Evolutionary conservation across 1,139 yeast species (phyloP).

Genomic region (Pichia sp.): DNA sequence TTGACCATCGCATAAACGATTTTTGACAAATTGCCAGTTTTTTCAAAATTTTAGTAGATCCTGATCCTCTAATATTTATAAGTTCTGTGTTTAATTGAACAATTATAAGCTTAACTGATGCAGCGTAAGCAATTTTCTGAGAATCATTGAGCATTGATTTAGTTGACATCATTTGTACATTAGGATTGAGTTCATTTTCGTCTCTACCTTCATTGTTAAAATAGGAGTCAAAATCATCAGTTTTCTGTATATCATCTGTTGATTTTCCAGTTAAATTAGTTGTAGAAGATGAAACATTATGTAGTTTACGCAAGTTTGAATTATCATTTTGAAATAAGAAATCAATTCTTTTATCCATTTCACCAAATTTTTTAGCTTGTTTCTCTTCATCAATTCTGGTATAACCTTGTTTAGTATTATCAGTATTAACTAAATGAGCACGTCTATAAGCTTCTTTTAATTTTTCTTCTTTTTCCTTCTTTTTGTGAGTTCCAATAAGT

Average conservation of each 20-base stretch:
- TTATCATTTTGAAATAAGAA: slow-evolving; percentile 52
- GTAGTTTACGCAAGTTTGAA: slow-evolving; percentile 26
- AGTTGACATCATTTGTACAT: slow-evolving; percentile 69
- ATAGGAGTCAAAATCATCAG: slow-evolving; percentile 14
- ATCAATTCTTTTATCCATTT: slow-evolving; percentile 75
- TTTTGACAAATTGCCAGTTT: slow-evolving; percentile 65
- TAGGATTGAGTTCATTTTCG: slow-evolving; percentile 42
- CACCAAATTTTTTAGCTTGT: slow-evolving; percentile 72
- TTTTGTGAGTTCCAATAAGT: slow-evolving; percentile 40
- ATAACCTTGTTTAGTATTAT: slow-evolving; percentile 44
- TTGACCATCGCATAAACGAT: slow-evolving; percentile 81
- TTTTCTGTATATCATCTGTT: slow-evolving; percentile 10
- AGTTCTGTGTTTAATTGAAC: slow-evolving; percentile 78
- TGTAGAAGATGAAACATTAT: slow-evolving; percentile 13
- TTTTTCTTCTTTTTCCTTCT: slow-evolving; percentile 9
- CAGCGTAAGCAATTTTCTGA: slow-evolving; percentile 89
- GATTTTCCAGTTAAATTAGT: slow-evolving; percentile 20
- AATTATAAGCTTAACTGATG: slow-evolving; percentile 66
- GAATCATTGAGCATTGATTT: slow-evolving; percentile 73
- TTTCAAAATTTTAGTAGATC: slow-evolving; percentile 45
- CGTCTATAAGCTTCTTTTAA: slow-evolving; percentile 11
- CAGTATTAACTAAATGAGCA: slow-evolving; percentile 13
- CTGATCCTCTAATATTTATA: slow-evolving; percentile 52
- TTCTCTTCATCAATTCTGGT: slow-evolving; percentile 85
- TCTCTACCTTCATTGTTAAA: slow-evolving; percentile 31